Evolutionary conservation across 2,329 filamentous ascomycete genomes (phyloP), one percentile per base, ranked within the genome.

Genomic region (Fusarium concolor): DNA sequence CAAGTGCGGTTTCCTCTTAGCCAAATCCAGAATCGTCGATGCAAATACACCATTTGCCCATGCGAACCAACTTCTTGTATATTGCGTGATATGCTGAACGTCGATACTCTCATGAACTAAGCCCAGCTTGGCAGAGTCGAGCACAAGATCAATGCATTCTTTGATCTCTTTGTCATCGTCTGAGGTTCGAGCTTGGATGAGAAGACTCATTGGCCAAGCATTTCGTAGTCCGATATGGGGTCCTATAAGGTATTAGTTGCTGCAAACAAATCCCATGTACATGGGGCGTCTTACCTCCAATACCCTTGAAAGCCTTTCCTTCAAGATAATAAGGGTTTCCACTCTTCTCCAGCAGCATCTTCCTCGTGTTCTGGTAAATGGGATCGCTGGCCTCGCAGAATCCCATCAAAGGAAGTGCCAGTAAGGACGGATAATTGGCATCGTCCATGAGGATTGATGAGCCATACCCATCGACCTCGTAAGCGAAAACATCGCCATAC

Each of bases 1-100:
- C 71, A 98, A 78, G 78, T 97, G 88, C 5, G 96, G 96, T 79
- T 97, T 97, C 76, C 95, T 84, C 79, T 91, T 90, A 2, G 94
- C 96, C 52, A 99, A 77, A 81, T 97, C 93, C 51, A 99, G 81
- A 44, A 99, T 93, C 0, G 94, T 97, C 78, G 93, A 90, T 15
- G 95, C 94, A 80, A 97, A 98, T 12, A 99, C 93, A 1, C 93
- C 96, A 72, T 99, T 99, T 12, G 96, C 96, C 96, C 94, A 98
- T 4, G 95, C 93, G 78, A 98, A 98, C 95, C 95, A 98, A 75
- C 91, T 93, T 68, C 94, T 85, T 3, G 95, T 97, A 78, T 96
- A 98, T 22, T 83, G 81, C n/a, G 68, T 63, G 4, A 82, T 72
- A 39, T 79, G 76, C 64, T 95, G 89, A 7, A 98, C 95, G 74